Evolutionary conservation across 129 eudicot species (phyloP).

Genomic region (Silybum marianum): DNA sequence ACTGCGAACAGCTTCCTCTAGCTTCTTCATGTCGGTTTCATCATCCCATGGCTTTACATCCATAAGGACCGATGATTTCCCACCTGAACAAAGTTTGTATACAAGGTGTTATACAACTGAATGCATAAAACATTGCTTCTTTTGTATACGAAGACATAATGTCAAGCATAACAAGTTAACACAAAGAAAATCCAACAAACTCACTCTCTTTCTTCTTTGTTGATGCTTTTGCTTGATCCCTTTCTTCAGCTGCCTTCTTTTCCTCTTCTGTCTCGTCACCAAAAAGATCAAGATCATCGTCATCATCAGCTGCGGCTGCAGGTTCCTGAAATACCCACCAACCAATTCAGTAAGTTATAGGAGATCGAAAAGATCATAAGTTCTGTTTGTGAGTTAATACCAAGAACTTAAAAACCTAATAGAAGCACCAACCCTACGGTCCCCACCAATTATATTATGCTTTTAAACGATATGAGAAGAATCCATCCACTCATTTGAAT

Average conservation of each 20-base stretch:
- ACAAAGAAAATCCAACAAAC: conserved; percentile 25
- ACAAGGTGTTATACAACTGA: neutral
- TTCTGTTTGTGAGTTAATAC: neutral
- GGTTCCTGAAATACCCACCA: conserved; percentile 48
- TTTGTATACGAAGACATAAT: neutral
- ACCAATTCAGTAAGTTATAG: neutral
- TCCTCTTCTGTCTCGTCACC: conserved; percentile 99
- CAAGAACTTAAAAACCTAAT: neutral
- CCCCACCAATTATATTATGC: neutral
- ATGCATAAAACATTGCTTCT: neutral
- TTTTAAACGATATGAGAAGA: too few relatives aligned
- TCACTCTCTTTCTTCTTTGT: conserved; percentile 95
- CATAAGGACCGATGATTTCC: conserved; percentile 91
- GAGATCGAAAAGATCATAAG: neutral
- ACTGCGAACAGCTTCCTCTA: conserved; percentile 90
- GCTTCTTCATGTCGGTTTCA: conserved; percentile 95
- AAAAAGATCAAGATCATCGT: conserved; percentile 92
- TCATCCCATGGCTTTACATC: conserved; percentile 98
- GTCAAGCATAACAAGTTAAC: neutral
- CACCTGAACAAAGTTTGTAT: conserved; percentile 54
- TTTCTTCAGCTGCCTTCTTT: conserved; percentile 87
- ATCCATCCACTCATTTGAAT: neutral
- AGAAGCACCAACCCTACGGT: neutral
- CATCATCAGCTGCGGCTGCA: conserved; percentile 73
- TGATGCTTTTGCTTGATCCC: conserved; percentile 76